Base-by-base conservation (phyloP, 2,329 filamentous ascomycete genomes). In the Phialocephala sp. region DNA sequence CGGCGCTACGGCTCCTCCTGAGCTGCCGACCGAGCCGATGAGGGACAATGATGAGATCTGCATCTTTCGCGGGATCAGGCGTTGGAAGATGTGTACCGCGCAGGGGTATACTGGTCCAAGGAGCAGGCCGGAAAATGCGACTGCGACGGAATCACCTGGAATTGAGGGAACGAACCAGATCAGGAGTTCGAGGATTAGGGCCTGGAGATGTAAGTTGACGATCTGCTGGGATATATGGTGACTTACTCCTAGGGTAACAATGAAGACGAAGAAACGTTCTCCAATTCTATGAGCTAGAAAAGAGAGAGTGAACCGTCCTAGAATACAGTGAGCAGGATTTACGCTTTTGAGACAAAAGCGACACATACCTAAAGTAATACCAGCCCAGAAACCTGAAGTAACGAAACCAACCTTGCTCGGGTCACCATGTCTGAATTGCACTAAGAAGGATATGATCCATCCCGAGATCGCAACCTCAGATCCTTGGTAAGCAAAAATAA, bases 361-460 rank as follows among this genome's bases (percentile, higher is more conserved):
- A 76, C 93, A 91, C 4, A 91, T 85, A 1, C 91, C 91, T 1
- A 91, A 74, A 0, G 91, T 93, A 73, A 94, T 92, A 65, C 91
- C 91, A 2, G 79, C 87, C 88, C 88, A 86, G 76, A 88, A 88
- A 9, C 87, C 84, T 0, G 90, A 83, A 1, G 90, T 92, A 20
- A 94, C 90, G 76, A 94, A 94, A 24, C 92, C 92, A 20, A 94
- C 90, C 14, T 84, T 83, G 0, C 84, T 82, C 8, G 91, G 90
- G 71, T 90, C 83, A n/a, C 90, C 91, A 62, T 87, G 80, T 52
- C 91, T 88, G 68, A 88, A 85, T 60, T 85, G 84, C 76, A 94
- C 92, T 47, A 95, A 80, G 79, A 93, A 95, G 1, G 90, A 92
- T 67, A 94, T 92, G 56, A 94, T 88, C 92, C 92, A 95, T 56